Percentiles rank a stretch among this genome's conserved stretches.
phyloP scores from a whole-genome alignment of 1,284 basidiomycete genomes.

The Pulchroboletus neoregius region DNA sequence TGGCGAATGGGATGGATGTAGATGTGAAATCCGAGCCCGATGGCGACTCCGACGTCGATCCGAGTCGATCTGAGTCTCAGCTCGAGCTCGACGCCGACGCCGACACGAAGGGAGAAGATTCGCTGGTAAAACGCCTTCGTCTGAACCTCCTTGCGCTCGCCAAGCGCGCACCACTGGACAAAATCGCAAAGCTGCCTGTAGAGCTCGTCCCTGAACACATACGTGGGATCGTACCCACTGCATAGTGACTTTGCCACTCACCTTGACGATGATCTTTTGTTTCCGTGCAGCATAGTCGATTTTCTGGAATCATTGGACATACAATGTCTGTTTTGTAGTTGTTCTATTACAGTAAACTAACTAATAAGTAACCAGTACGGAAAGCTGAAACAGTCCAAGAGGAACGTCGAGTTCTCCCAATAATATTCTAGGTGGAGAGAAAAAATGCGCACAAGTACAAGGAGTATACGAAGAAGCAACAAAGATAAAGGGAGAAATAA shows the following conservation, averaged over 20 bases:
- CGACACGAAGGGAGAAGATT: constrained; percentile 42
- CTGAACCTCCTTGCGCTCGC: constrained; percentile 69
- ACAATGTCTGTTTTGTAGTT: not conserved
- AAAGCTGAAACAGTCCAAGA: not conserved
- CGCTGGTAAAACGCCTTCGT: constrained; percentile 50
- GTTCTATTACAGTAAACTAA: constrained; percentile 3
- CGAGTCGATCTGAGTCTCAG: constrained; percentile 2
- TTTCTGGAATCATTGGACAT: constrained; percentile 5
- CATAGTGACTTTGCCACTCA: constrained; percentile 2
- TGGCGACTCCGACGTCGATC: not conserved
- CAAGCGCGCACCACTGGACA: constrained; percentile 69
- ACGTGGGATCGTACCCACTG: constrained; percentile 53
- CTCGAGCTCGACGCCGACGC: not conserved
- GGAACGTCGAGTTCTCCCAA: not conserved
- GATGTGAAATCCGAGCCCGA: constrained; percentile 15
- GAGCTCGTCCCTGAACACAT: constrained; percentile 66
- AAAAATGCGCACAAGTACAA: not conserved
- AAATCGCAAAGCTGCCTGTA: constrained; percentile 58
- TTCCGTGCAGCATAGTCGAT: not conserved
- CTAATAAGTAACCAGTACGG: not conserved
- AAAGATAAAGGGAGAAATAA: not conserved
- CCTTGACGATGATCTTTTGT: not conserved
- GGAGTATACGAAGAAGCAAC: not conserved
- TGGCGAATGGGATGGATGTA: constrained; percentile 23
- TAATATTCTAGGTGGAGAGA: not conserved